These are phyloP conservation scores for Brachypodium distachyon DNA, from an alignment of 202 grass and related monocot genomes.

Conservation along the genomic window DNA sequence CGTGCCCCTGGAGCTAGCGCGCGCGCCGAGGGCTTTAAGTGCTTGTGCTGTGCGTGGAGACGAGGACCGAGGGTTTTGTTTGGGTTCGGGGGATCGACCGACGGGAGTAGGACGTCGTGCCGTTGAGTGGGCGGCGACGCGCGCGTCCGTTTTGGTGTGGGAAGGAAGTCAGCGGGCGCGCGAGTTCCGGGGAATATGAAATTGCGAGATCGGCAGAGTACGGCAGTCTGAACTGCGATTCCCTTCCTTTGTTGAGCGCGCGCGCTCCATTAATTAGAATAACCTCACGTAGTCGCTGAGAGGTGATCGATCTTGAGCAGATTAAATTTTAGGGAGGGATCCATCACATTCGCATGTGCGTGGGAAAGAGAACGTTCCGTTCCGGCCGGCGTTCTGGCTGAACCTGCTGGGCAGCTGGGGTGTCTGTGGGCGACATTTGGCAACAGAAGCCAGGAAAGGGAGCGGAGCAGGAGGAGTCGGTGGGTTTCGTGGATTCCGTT, in stretches of 20 bases:
- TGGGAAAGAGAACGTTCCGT: too few species aligned
- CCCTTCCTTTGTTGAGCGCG: not conserved
- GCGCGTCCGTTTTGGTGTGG: not conserved
- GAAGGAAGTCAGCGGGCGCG: conserved; percentile 3
- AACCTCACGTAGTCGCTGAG: too few species aligned
- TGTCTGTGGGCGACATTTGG: too few species aligned
- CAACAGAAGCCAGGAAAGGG: too few species aligned
- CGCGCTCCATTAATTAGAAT: too few species aligned
- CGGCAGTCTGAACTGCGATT: not conserved
- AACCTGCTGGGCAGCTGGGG: too few species aligned
- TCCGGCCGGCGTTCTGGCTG: too few species aligned
- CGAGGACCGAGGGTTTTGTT: not conserved
- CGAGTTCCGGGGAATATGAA: not conserved
- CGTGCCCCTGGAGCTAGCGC: not conserved
- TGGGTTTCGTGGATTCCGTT: too few species aligned
- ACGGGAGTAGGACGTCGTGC: not conserved
- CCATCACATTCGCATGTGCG: too few species aligned
- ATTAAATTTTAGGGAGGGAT: too few species aligned
- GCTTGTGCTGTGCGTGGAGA: not conserved
- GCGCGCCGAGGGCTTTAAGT: not conserved
- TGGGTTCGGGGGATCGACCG: not conserved
- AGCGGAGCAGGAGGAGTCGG: too few species aligned
- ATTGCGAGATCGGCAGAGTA: not conserved
- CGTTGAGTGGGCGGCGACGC: not conserved
- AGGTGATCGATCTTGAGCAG: too few species aligned